Evolutionary conservation across 2,329 filamentous ascomycete species (phyloP), one percentile per base, ranked within the genome.

Genomic region (Grosmannia huntii): DNA sequence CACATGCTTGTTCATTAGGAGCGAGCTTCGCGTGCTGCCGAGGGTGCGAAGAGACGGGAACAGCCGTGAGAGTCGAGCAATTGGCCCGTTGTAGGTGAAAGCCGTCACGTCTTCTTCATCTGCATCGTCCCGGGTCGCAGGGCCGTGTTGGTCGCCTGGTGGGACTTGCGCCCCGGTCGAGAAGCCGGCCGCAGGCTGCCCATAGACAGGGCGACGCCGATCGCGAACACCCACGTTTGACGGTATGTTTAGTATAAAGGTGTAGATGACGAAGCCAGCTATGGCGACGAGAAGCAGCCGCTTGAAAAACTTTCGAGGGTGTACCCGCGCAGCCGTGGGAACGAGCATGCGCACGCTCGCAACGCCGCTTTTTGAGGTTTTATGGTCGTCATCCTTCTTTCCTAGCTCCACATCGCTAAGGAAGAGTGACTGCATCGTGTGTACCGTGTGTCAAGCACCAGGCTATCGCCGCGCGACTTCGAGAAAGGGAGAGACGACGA

Each of bases 191-290:
- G 14, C 38, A 19, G 38, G 19, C 19, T 41, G 58, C 27, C 60
- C 55, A 60, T 74, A 76, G 12, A 66, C 63, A 5, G 74, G 73
- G 28, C 69, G 73, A 52, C 71, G 71, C 60, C 67, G 70, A 58
- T 69, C 69, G 33, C 68, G 67, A 53, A 72, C 64, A 28, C 72
- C 68, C 60, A 77, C 64, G 61, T 72, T 65, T 63, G 72, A 67
- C 10, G 84, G 83, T 58, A 87, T 79, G 67, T 85, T 81, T 63
- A 79, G 78, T 66, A 86, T 70, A 66, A 89, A 81, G 61, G 88
- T 71, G 67, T 86, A 86, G 25, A 89, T 60, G 31, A 78, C 66
- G 41, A 78, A 66, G 53, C 77, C 69, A 38, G 78, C 72, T 53
- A 79, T 57, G 5, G 78, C 56, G 41, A 72, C 74, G 5, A 80